Percentiles rank a stretch among this genome's conserved stretches.
phyloP scores from a whole-genome alignment of 495 filamentous ascomycete species.

The Pseudevernia furfuracea region DNA sequence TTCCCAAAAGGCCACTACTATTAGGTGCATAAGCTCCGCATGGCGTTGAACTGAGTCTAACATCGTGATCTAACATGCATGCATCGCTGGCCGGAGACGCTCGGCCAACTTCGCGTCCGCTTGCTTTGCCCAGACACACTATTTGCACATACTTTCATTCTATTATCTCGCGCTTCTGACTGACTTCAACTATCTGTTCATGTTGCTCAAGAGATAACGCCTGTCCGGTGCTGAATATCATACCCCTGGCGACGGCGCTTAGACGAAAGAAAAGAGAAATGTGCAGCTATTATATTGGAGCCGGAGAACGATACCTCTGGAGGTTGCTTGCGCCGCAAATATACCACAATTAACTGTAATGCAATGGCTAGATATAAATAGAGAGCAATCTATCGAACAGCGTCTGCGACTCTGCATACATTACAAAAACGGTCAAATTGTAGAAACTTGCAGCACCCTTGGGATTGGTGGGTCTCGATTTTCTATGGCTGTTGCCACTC shows the following conservation, averaged over 20 bases:
- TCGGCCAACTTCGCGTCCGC: not conserved
- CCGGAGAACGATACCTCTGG: not conserved
- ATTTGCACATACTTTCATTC: constrained; percentile 4
- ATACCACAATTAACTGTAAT: not conserved
- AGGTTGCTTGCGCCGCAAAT: not conserved
- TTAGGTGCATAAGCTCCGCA: constrained; percentile 4
- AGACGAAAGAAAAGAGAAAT: not conserved
- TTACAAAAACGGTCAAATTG: not conserved
- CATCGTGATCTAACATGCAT: constrained; percentile 10
- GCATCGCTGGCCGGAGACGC: not conserved
- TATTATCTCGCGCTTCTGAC: not conserved
- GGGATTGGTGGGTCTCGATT: not conserved
- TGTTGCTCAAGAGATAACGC: not conserved
- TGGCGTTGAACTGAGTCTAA: not conserved
- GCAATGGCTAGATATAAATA: not conserved
- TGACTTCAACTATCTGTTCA: not conserved
- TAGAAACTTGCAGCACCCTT: not conserved
- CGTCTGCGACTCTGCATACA: not conserved
- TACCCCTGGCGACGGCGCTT: constrained; percentile 6
- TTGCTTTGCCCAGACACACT: not conserved
- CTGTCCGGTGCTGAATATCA: not conserved
- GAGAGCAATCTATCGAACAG: not conserved
- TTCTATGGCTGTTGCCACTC: not conserved
- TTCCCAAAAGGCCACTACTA: constrained; percentile 40
- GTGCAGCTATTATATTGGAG: not conserved